Percentiles rank a stretch among this genome's conserved stretches.
Conservation (phyloP, 1,284 basidiomycete genomes). For the Phylloporus gajari region DNA sequence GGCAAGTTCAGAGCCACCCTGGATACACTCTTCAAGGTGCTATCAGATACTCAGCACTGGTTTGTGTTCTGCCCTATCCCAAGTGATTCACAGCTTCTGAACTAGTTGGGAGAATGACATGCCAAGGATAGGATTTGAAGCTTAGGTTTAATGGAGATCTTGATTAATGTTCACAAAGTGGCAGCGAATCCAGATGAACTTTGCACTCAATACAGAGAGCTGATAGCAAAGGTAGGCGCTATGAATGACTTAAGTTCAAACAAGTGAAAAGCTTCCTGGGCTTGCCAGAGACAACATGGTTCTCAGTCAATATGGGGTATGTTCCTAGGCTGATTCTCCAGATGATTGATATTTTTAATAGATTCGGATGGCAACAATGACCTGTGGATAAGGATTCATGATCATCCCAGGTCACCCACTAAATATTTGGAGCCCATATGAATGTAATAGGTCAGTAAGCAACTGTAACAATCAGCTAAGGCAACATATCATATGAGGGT, state of each 20-base stretch:
- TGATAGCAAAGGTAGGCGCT: constrained; percentile 57
- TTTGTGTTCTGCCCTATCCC: constrained; percentile 93
- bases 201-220: constrained; percentile 80
- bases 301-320: too few relatives aligned
- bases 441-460: too few relatives aligned
- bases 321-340: too few relatives aligned
- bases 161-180: constrained; percentile 81
- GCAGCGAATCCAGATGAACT: constrained; percentile 91
- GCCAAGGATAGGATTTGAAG: constrained; percentile 93
- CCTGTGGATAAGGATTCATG: too few relatives aligned
- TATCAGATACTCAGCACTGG: constrained; percentile 93
- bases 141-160: constrained; percentile 83
- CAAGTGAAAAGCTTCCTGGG: too few relatives aligned
- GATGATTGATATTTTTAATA: too few relatives aligned
- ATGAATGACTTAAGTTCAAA: constrained; percentile 66
- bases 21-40: constrained; percentile 86
- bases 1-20: constrained; percentile 89
- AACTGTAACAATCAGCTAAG: too few relatives aligned
- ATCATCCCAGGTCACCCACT: too few relatives aligned
- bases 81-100: constrained; percentile 95
- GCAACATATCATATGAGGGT: too few relatives aligned
- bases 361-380: too few relatives aligned
- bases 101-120: constrained; percentile 91
- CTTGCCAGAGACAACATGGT: too few relatives aligned
- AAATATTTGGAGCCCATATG: too few relatives aligned